These are phyloP conservation scores for Termitomyces sp. DNA, from an alignment of 768 basidiomycete species.

Conservation along the genomic window DNA sequence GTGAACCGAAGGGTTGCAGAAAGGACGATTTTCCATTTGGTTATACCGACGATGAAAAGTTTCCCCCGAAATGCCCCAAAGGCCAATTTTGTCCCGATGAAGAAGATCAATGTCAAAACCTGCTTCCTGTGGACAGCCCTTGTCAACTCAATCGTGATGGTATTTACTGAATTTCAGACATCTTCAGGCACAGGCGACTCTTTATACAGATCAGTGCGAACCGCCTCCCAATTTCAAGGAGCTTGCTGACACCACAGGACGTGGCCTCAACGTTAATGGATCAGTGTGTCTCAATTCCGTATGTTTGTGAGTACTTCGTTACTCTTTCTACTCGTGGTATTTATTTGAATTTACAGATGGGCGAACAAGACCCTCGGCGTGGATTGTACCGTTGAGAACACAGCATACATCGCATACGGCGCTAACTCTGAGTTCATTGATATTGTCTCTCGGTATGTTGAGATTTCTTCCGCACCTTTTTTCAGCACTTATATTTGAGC, in stretches of 20 bases:
- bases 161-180: conserved; percentile 26
- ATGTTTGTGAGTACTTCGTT: conserved; percentile 69
- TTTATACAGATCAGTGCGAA: conserved; percentile 66
- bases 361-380: conserved; percentile 70
- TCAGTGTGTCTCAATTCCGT: conserved; percentile 78
- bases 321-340: background rate
- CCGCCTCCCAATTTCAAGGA: conserved; percentile 63
- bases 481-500: conserved; percentile 3
- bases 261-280: conserved; percentile 76
- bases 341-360: conserved; percentile 45
- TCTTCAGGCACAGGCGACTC: background rate
- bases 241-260: conserved; percentile 59
- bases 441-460: conserved; percentile 72
- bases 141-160: conserved; percentile 91
- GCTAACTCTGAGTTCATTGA: conserved; percentile 61
- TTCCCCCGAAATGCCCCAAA: conserved; percentile 60
- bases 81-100: conserved; percentile 86
- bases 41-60: conserved; percentile 36
- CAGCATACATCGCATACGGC: conserved; percentile 70
- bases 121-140: conserved; percentile 57
- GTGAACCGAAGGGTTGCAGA: conserved; percentile 67
- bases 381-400: conserved; percentile 73
- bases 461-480: background rate
- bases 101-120: conserved; percentile 59
- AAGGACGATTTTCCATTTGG: conserved; percentile 78